These are phyloP conservation scores for Luffa acutangula DNA, from an alignment of 306 rosid species.

Conservation along the genomic window DNA sequence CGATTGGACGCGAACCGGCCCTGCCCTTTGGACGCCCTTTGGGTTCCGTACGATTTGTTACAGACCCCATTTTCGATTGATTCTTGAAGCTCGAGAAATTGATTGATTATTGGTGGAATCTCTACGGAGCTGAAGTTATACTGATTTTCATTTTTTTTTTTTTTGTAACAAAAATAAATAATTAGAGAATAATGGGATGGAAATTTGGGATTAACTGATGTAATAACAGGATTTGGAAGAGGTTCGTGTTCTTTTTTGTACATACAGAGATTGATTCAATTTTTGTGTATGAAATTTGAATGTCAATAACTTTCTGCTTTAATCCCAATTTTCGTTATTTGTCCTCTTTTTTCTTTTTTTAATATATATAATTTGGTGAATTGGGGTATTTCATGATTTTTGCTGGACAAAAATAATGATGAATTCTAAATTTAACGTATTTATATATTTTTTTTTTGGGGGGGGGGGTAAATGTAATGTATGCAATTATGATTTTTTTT, in stretches of 20 bases:
- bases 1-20: conserved; percentile 74
- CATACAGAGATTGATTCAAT: not conserved
- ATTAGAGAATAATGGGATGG: not conserved
- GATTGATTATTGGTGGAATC: not conserved
- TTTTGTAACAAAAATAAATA: not conserved
- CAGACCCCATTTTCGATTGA: conserved; percentile 63
- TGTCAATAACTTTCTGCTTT: not conserved
- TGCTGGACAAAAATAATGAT: not conserved
- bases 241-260: not conserved
- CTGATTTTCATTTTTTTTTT: not conserved
- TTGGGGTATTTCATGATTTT: no score
- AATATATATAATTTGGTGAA: not conserved
- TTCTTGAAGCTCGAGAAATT: conserved; percentile 16
- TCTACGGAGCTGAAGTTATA: not conserved
- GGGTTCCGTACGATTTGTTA: conserved; percentile 85
- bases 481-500: no score
- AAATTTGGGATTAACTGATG: not conserved
- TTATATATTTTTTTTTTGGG: no score
- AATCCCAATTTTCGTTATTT: not conserved
- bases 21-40: conserved; percentile 83
- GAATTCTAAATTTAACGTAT: no score
- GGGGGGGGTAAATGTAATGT: no score
- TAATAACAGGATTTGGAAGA: not conserved
- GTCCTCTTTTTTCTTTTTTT: not conserved
- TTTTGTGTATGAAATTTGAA: not conserved